Percentiles rank a stretch among this genome's conserved stretches.
Conservation (phyloP, 805 yeast species). For the Teunomyces gatunensis region DNA sequence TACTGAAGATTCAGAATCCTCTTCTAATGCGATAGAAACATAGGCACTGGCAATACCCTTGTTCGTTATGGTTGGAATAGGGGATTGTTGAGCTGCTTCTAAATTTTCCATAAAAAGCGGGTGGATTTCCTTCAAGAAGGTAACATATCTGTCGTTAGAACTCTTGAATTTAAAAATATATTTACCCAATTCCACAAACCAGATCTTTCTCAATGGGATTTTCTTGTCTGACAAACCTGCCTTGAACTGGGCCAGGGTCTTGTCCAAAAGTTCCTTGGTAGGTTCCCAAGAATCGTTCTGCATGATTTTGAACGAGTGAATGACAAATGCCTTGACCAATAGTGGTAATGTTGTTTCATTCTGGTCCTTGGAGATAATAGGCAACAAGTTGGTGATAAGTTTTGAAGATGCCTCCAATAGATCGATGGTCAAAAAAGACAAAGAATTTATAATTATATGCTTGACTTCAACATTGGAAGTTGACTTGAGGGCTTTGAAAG, state of each 20-base stretch:
- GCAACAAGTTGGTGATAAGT: slow-evolving; percentile 43
- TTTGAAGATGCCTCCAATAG: slow-evolving; percentile 25
- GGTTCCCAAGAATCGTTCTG: slow-evolving; percentile 9
- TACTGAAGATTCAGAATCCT: slow-evolving; percentile 9
- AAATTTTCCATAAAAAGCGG: slow-evolving; percentile 26
- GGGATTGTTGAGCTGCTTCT: slow-evolving; percentile 47
- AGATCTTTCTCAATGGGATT: slow-evolving; percentile 56
- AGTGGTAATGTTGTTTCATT: slow-evolving; percentile 62
- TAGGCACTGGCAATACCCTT: slow-evolving; percentile 55
- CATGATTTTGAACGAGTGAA: slow-evolving; percentile 34
- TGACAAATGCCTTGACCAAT: slow-evolving; percentile 49
- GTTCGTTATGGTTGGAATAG: slow-evolving; percentile 52
- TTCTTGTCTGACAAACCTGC: slow-evolving; percentile 69
- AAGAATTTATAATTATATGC: slow-evolving; percentile 44
- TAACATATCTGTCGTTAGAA: background rate
- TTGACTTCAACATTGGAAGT: slow-evolving; percentile 66
- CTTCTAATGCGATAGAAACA: slow-evolving; percentile 37
- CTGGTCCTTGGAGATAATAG: slow-evolving; percentile 67
- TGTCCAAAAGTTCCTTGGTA: slow-evolving; percentile 7
- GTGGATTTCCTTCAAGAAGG: slow-evolving; percentile 13
- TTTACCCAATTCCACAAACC: slow-evolving; percentile 57
- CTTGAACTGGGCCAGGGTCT: slow-evolving; percentile 34
- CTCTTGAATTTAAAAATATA: slow-evolving; percentile 5
- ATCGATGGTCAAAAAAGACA: slow-evolving; percentile 28
- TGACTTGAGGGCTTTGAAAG: slow-evolving; percentile 56